Percentiles rank a stretch among this genome's conserved stretches.
Conservation (phyloP, 2,329 filamentous ascomycete genomes). For the Drechslerella dactyloides region DNA sequence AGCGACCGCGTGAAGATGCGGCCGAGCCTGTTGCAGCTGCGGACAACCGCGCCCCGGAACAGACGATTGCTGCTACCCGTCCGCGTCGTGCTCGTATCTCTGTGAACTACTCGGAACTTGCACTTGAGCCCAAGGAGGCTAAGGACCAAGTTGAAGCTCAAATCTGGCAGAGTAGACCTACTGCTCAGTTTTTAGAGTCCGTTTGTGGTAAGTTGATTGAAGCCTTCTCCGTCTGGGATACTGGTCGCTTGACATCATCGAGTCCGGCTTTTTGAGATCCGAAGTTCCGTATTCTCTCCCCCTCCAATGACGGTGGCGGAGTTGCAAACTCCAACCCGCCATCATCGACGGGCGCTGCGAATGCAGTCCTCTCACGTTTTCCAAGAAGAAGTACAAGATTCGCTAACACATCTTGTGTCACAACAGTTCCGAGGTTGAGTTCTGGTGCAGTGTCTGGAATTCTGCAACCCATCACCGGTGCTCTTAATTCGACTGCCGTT, state of each 20-base stretch:
- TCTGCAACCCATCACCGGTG: constrained; percentile 16
- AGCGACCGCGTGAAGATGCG: constrained; percentile 22
- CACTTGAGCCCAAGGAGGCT: constrained; percentile 2
- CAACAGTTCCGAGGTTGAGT: no score
- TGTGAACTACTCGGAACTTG: neutral
- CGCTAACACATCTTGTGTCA: constrained; percentile 2
- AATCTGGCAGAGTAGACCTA: constrained; percentile 3
- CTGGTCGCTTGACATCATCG: neutral
- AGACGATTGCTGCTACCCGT: constrained; percentile 1
- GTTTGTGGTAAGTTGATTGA: constrained; percentile 24
- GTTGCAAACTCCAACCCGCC: no score
- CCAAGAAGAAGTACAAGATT: constrained; percentile 1
- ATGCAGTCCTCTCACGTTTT: no score
- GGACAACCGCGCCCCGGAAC: constrained; percentile 4
- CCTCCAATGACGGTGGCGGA: no score
- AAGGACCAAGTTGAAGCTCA: constrained; percentile 19
- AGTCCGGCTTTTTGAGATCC: neutral
- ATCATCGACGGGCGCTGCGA: no score
- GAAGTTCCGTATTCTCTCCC: neutral
- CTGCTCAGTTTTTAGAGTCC: constrained; percentile 15
- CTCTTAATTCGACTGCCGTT: constrained; percentile 2
- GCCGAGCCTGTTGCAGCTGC: neutral
- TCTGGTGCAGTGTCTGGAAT: neutral
- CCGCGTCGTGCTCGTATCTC: constrained; percentile 17
- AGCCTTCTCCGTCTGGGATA: neutral